phyloP scores from a whole-genome alignment of 2,329 filamentous ascomycete genomes.

The Chaetomium globosum region DNA sequence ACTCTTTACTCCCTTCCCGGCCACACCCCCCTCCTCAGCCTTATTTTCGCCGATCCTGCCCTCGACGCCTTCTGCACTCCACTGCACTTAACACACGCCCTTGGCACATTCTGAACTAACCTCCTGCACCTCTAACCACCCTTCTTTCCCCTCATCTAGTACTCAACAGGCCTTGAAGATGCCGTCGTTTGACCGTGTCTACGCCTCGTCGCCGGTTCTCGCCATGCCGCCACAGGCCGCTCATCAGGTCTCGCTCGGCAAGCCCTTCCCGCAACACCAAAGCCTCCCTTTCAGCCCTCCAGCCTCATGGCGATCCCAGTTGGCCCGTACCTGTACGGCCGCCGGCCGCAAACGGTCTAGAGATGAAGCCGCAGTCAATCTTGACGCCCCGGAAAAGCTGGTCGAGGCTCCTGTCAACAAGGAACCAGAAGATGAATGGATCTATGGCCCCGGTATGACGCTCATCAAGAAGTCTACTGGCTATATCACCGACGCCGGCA shows the following conservation, averaged over 20 bases:
- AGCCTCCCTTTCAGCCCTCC: constrained; percentile 43
- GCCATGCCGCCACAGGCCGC: constrained; percentile 50
- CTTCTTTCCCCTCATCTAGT: constrained; percentile 37
- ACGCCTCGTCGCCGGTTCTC: constrained; percentile 51
- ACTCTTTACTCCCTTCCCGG: constrained; percentile 32
- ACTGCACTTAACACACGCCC: constrained; percentile 25
- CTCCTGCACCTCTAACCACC: constrained; percentile 36
- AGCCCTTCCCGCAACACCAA: constrained; percentile 46
- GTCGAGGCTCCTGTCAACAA: constrained; percentile 49
- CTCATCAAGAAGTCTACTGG: constrained; percentile 66
- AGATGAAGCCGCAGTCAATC: constrained; percentile 70
- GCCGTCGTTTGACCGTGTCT: constrained; percentile 50
- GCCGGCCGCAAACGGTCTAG: constrained; percentile 76
- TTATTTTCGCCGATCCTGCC: constrained; percentile 2
- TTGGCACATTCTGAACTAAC: constrained; percentile 33
- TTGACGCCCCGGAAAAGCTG: constrained; percentile 59
- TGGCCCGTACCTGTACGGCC: constrained; percentile 39
- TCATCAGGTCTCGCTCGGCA: constrained; percentile 48
- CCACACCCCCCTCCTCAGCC: constrained; percentile 21
- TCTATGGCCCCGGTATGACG: constrained; percentile 72
- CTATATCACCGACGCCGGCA: constrained; percentile 64
- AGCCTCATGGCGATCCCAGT: constrained; percentile 42
- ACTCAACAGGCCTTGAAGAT: constrained; percentile 42
- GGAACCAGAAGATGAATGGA: constrained; percentile 65
- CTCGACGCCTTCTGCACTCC: constrained; percentile 14